Evolutionary conservation across 2,329 filamentous ascomycete species (phyloP).

Genomic region (Colletotrichum aenigma): DNA sequence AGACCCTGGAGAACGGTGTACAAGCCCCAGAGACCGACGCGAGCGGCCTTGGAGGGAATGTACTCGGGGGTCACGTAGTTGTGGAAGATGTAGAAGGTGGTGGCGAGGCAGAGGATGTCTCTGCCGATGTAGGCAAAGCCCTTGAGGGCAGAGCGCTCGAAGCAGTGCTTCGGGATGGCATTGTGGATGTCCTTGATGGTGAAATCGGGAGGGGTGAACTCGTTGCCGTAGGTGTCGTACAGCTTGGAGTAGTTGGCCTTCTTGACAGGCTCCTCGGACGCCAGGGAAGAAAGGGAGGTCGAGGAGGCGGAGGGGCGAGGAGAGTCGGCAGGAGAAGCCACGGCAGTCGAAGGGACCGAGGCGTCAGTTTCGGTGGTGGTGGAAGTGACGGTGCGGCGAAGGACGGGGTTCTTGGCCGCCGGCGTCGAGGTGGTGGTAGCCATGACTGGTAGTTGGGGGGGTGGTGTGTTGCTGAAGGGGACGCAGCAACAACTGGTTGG

Average conservation of each 20-base stretch:
- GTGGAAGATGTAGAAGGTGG: constrained; percentile 88
- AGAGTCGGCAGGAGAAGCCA: constrained; percentile 63
- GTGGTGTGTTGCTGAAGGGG: background rate
- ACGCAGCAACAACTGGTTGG: background rate
- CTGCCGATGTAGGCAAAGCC: constrained; percentile 85
- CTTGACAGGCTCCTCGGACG: constrained; percentile 63
- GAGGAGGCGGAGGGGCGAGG: constrained; percentile 74
- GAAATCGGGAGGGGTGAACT: constrained; percentile 92
- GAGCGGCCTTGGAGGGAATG: constrained; percentile 71
- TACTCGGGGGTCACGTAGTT: constrained; percentile 86
- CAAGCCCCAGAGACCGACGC: constrained; percentile 66
- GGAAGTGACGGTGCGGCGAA: constrained; percentile 52
- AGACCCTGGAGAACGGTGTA: constrained; percentile 88
- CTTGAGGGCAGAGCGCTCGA: constrained; percentile 78
- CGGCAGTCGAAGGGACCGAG: constrained; percentile 59
- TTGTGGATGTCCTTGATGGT: constrained; percentile 97
- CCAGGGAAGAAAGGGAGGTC: constrained; percentile 90
- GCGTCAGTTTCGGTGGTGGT: constrained; percentile 45
- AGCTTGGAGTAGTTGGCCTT: constrained; percentile 65
- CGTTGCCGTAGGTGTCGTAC: constrained; percentile 91
- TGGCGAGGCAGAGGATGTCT: constrained; percentile 73
- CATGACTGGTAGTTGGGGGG: constrained; percentile 39
- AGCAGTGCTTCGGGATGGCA: constrained; percentile 98
- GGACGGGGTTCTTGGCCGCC: constrained; percentile 45
- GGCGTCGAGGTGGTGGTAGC: constrained; percentile 47